phyloP scores from a whole-genome alignment of 2,329 filamentous ascomycete genomes.

The Penicillium sp. region DNA sequence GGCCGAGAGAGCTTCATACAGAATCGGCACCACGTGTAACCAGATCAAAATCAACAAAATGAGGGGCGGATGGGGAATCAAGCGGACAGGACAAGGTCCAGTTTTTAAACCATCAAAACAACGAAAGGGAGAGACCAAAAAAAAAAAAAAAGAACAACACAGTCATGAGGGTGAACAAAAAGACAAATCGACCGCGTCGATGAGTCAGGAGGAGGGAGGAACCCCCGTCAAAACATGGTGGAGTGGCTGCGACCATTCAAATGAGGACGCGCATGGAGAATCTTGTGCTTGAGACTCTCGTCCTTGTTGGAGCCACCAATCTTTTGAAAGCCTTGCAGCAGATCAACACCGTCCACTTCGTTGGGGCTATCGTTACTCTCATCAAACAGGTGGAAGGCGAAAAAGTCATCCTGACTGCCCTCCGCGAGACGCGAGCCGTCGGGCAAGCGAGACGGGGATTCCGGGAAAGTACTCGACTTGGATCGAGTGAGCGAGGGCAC shows the following conservation, averaged over 20 bases:
- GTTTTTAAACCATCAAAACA: neutral
- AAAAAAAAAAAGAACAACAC: neutral
- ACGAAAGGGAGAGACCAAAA: neutral
- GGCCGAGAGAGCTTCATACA: neutral
- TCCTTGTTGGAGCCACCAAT: conserved; percentile 38
- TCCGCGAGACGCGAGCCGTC: conserved; percentile 31
- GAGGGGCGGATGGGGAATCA: conserved; percentile 7
- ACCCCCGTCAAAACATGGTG: conserved; percentile 25
- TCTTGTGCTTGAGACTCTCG: conserved; percentile 25
- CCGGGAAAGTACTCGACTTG: conserved; percentile 33
- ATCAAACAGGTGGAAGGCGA: conserved; percentile 45
- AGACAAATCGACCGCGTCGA: neutral
- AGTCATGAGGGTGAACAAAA: neutral
- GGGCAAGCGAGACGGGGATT: conserved; percentile 37
- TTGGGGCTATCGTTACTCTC: conserved; percentile 39
- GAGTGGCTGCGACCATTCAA: conserved; percentile 30
- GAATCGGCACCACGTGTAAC: conserved; percentile 20
- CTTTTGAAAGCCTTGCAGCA: conserved; percentile 45
- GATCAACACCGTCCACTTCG: conserved; percentile 42
- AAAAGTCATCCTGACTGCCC: conserved; percentile 40
- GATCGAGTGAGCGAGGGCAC: conserved; percentile 31
- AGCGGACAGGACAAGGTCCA: conserved; percentile 1
- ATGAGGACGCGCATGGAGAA: conserved; percentile 26
- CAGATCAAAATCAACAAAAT: conserved; percentile 13
- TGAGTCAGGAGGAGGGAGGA: neutral